Percentiles rank a stretch among this genome's conserved stretches.
These are phyloP conservation scores for Penicillium atrosanguineum DNA, from an alignment of 495 filamentous ascomycete genomes.

Conservation along the genomic window DNA sequence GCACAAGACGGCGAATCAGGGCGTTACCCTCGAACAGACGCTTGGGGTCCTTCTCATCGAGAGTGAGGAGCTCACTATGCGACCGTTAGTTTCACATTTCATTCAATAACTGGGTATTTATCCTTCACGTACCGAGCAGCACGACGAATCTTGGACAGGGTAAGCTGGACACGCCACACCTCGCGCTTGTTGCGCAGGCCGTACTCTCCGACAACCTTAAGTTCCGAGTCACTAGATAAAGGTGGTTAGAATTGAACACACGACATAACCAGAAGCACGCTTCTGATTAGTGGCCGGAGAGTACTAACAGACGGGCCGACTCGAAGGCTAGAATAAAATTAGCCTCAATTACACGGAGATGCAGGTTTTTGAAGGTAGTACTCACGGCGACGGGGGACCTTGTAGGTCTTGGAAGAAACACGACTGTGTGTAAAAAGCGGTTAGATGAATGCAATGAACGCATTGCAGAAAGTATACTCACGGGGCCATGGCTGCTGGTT, in stretches of 20 bases:
- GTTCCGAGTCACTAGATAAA: slow-evolving; percentile 85
- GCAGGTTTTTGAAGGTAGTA: slow-evolving; percentile 18
- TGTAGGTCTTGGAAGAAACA: slow-evolving; percentile 97
- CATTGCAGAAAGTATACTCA: slow-evolving; percentile 34
- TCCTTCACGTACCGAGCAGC: slow-evolving; percentile 82
- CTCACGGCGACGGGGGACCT: slow-evolving; percentile 76
- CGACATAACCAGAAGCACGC: slow-evolving; percentile 98
- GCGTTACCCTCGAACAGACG: slow-evolving; percentile 99
- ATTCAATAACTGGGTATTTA: neutral
- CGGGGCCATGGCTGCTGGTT: slow-evolving; percentile 53
- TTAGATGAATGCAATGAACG: slow-evolving; percentile 32
- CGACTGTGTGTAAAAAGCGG: slow-evolving; percentile 37
- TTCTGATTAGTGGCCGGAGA: slow-evolving; percentile 94
- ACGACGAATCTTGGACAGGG: slow-evolving; percentile 99
- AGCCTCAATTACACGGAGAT: slow-evolving; percentile 20
- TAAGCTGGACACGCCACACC: slow-evolving; percentile 99
- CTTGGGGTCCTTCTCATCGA: slow-evolving; percentile 99
- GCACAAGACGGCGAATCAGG: slow-evolving; percentile 98
- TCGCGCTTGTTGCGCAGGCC: slow-evolving; percentile 99
- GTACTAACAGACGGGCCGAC: slow-evolving; percentile 98
- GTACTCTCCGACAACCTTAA: slow-evolving; percentile 99
- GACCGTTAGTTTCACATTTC: slow-evolving; percentile 11
- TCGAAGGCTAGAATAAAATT: slow-evolving; percentile 69
- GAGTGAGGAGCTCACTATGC: slow-evolving; percentile 92
- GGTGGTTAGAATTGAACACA: slow-evolving; percentile 48